Conservation (phyloP, 805 yeast species). For the Sugiyamaella chiloensis region DNA sequence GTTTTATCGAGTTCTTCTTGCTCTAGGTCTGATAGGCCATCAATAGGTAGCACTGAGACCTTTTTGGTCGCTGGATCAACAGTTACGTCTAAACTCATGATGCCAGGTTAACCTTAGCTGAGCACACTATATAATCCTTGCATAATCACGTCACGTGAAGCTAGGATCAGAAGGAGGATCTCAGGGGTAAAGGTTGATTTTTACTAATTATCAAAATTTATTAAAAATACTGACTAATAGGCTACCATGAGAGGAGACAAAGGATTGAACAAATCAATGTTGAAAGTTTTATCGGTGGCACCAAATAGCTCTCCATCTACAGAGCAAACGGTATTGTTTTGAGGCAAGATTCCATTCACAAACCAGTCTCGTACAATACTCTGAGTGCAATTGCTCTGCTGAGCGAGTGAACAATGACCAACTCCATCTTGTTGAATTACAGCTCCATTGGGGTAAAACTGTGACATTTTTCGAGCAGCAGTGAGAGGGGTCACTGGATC, state of each 20-base stretch:
- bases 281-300: neutral
- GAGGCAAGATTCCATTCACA: slow-evolving; percentile 20
- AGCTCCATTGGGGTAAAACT: slow-evolving; percentile 18
- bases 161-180: too few relatives aligned
- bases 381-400: slow-evolving; percentile 22
- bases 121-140: too few relatives aligned
- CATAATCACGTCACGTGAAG: too few relatives aligned
- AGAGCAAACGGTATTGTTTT: slow-evolving; percentile 16
- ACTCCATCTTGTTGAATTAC: slow-evolving; percentile 24
- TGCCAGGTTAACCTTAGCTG: too few relatives aligned
- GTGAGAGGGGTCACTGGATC: slow-evolving; percentile 28
- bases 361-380: slow-evolving; percentile 17
- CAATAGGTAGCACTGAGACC: slow-evolving; percentile 17
- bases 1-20: slow-evolving; percentile 25
- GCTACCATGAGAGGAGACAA: too few relatives aligned
- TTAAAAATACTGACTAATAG: too few relatives aligned
- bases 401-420: slow-evolving; percentile 27
- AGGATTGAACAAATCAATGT: neutral
- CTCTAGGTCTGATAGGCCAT: slow-evolving; percentile 14
- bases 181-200: too few relatives aligned
- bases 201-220: too few relatives aligned
- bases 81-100: slow-evolving; percentile 20
- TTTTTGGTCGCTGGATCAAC: slow-evolving; percentile 24
- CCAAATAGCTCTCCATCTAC: slow-evolving; percentile 6
- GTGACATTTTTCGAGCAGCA: slow-evolving; percentile 22